Evolutionary conservation across 257 asterid species (phyloP).

Genomic region (Coffea eugenioides): DNA sequence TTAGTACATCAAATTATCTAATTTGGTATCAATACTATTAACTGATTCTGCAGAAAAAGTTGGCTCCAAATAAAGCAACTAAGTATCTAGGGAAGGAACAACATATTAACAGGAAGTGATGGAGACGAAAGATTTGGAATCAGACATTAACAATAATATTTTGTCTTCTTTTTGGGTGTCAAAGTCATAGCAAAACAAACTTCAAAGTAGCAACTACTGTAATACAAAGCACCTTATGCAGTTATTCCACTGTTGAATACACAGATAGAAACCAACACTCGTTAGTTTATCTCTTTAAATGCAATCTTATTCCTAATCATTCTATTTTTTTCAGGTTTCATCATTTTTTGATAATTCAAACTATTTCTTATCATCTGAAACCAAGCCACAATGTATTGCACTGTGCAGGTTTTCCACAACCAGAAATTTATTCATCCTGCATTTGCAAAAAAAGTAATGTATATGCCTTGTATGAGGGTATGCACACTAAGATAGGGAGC

Average conservation of each 20-base stretch:
- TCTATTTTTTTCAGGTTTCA: not conserved
- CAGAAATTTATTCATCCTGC: not conserved
- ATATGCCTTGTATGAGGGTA: not conserved
- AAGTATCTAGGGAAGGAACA: not conserved
- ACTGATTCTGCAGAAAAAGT: not conserved
- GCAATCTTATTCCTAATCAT: too few species aligned
- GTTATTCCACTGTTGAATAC: not conserved
- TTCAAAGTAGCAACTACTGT: not conserved
- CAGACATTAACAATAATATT: not conserved
- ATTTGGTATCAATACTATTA: not conserved
- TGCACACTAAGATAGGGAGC: slow-evolving; percentile 5
- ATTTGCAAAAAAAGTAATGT: not conserved
- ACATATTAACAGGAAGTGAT: not conserved
- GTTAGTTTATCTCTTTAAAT: not conserved
- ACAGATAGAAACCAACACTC: not conserved
- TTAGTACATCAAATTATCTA: slow-evolving; percentile 15
- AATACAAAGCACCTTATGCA: not conserved
- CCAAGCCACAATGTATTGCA: not conserved
- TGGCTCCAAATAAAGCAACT: not conserved
- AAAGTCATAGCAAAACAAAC: not conserved
- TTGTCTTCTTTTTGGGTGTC: not conserved
- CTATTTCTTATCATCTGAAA: not conserved
- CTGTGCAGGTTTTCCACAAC: not conserved
- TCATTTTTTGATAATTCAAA: not conserved
- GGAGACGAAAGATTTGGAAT: not conserved